phyloP scores from a whole-genome alignment of 1,284 basidiomycete species.

The Microbotryomycetes sp. region DNA sequence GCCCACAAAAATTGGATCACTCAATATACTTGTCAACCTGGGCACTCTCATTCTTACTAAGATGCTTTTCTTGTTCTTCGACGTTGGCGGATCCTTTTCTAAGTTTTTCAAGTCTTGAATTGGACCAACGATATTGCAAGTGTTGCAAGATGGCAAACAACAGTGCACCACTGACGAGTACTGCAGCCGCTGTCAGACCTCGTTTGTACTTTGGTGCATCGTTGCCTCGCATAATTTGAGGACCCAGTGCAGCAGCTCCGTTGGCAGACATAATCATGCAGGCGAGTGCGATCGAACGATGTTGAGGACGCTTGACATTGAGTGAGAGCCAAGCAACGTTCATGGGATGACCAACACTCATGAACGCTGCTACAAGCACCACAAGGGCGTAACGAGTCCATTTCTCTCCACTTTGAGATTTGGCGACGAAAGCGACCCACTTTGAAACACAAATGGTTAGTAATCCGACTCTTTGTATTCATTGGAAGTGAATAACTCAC shows the following conservation, averaged over 20 bases:
- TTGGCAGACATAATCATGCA: constrained; percentile 41
- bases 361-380: constrained; percentile 36
- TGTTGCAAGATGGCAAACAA: constrained; percentile 33
- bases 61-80: neutral
- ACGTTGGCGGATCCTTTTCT: constrained; percentile 47
- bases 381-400: constrained; percentile 36
- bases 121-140: constrained; percentile 36
- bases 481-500: constrained; percentile 35
- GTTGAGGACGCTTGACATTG: constrained; percentile 36
- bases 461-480: constrained; percentile 35
- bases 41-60: neutral
- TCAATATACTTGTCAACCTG: neutral
- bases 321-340: constrained; percentile 40
- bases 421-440: constrained; percentile 34
- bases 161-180: constrained; percentile 29
- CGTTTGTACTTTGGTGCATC: constrained; percentile 39
- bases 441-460: no score
- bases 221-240: constrained; percentile 38
- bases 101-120: constrained; percentile 54
- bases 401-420: constrained; percentile 24
- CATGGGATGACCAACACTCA: constrained; percentile 34
- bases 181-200: constrained; percentile 37
- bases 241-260: constrained; percentile 37
- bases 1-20: neutral
- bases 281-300: constrained; percentile 40